Conservation (phyloP, 768 basidiomycete species). For the Galerina marginata region DNA sequence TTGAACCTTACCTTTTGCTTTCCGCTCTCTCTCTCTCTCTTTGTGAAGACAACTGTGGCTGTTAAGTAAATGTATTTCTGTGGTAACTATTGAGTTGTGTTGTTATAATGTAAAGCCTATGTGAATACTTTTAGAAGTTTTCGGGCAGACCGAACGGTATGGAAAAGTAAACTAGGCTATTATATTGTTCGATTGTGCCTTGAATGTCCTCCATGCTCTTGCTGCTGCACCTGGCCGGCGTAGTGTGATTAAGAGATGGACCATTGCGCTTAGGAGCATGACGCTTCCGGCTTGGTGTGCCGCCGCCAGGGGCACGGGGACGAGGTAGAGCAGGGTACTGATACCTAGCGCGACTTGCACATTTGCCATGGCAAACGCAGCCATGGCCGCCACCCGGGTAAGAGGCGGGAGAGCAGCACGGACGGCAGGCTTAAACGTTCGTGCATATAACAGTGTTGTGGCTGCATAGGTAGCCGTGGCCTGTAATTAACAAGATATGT, state of each 20-base stretch:
- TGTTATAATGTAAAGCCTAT: no score
- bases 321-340: conserved; percentile 87
- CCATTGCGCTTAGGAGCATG: conserved; percentile 79
- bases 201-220: conserved; percentile 47
- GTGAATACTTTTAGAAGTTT: no score
- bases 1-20: conserved; percentile 13
- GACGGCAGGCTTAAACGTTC: conserved; percentile 59
- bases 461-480: conserved; percentile 84
- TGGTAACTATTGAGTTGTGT: no score
- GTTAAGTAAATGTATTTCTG: no score
- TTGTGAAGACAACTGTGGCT: no score
- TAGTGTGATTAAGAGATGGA: conserved; percentile 76
- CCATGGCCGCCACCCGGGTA: conserved; percentile 55
- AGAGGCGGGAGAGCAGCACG: conserved; percentile 70
- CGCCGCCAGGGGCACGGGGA: conserved; percentile 91
- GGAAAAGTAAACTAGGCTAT: neutral
- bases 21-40: conserved; percentile 3
- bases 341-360: conserved; percentile 74
- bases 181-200: conserved; percentile 2
- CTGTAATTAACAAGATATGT: conserved; percentile 40
- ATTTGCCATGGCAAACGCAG: conserved; percentile 81
- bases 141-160: no score
- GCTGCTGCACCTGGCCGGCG: conserved; percentile 74
- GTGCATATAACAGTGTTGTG: conserved; percentile 66
- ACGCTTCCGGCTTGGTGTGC: conserved; percentile 96